A percentile compares a stretch with the other conserved stretches of the same genome.
These are phyloP conservation scores for Phaseolus lunatus DNA, from an alignment of 306 rosid species.

Conservation along the genomic window DNA sequence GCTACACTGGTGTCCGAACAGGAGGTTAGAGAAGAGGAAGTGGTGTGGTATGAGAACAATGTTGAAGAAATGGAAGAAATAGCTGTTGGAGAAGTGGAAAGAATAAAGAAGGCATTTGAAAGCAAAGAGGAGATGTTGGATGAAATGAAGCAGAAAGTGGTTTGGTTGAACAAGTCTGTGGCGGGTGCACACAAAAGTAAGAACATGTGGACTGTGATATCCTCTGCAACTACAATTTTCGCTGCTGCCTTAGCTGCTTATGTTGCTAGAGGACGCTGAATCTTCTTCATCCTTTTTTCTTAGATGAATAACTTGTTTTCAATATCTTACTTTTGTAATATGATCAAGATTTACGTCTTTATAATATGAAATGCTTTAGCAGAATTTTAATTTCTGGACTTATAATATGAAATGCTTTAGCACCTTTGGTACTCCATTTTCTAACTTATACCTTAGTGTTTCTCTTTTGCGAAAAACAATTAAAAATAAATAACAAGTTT, in stretches of 20 bases:
- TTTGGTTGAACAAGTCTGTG: slow-evolving; percentile 43
- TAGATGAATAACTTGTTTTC: background rate
- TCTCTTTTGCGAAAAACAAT: no score
- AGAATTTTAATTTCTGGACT: no score
- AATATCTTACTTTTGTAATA: slow-evolving; percentile 6
- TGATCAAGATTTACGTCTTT: slow-evolving; percentile 42
- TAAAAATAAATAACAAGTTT: no score
- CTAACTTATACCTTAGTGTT: no score
- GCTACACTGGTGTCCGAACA: slow-evolving; percentile 49
- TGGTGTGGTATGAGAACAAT: slow-evolving; percentile 44
- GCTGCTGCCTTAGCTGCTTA: slow-evolving; percentile 75
- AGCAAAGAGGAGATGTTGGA: slow-evolving; percentile 65
- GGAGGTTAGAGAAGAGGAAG: slow-evolving; percentile 47
- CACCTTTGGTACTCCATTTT: background rate
- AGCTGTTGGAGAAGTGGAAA: slow-evolving; percentile 58
- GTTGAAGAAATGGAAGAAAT: slow-evolving; percentile 56
- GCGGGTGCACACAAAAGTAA: slow-evolving; percentile 60
- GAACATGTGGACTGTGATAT: slow-evolving; percentile 66
- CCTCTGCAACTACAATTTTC: slow-evolving; percentile 70
- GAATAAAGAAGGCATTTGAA: slow-evolving; percentile 71
- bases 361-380: slow-evolving; percentile 35
- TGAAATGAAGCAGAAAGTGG: slow-evolving; percentile 64
- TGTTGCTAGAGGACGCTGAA: slow-evolving; percentile 72
- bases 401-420: slow-evolving; percentile 36
- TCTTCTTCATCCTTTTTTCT: slow-evolving; percentile 30